A percentile compares a stretch with the other conserved stretches of the same genome.
phyloP scores from a whole-genome alignment of 306 rosid species.

The Corylus avellana region DNA sequence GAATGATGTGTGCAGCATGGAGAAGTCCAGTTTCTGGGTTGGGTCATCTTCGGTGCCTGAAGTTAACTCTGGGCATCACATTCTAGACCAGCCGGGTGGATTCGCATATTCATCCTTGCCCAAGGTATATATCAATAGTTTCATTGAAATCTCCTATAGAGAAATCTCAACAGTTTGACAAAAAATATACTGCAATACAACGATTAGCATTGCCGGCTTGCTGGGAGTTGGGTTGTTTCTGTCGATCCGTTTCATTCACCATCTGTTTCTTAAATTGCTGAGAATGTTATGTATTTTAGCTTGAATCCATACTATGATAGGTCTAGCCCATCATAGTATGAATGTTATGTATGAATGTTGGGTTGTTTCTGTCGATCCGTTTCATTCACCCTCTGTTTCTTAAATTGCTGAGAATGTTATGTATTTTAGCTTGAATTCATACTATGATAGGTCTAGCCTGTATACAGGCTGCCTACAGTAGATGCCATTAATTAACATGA shows the following conservation, averaged over 20 bases:
- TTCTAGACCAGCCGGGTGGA: conserved; percentile 44
- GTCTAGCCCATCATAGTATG: too few species aligned
- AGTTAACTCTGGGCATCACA: conserved; percentile 37
- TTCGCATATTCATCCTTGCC: conserved; percentile 50
- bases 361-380: conserved; percentile 4
- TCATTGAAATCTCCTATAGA: not conserved
- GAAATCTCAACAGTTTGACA: not conserved
- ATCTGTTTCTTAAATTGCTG: not conserved
- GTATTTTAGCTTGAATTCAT: conserved; percentile 4
- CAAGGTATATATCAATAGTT: conserved; percentile 54
- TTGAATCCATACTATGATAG: not conserved
- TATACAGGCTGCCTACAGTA: not conserved
- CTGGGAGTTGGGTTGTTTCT: conserved; percentile 1
- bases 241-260: not conserved
- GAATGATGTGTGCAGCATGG: conserved; percentile 29
- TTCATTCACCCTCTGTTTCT: not conserved
- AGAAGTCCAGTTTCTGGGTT: conserved; percentile 45
- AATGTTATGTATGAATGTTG: not conserved
- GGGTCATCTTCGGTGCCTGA: conserved; percentile 57
- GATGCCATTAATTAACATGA: not conserved
- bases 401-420: not conserved
- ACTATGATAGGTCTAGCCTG: not conserved
- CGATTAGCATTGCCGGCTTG: not conserved
- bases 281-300: not conserved
- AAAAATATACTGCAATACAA: not conserved